A percentile compares a stretch with the other conserved stretches of the same genome.
Evolutionary conservation across 352 stramenopile genomes (phyloP).

Genomic region (Pythium utonaiense): DNA sequence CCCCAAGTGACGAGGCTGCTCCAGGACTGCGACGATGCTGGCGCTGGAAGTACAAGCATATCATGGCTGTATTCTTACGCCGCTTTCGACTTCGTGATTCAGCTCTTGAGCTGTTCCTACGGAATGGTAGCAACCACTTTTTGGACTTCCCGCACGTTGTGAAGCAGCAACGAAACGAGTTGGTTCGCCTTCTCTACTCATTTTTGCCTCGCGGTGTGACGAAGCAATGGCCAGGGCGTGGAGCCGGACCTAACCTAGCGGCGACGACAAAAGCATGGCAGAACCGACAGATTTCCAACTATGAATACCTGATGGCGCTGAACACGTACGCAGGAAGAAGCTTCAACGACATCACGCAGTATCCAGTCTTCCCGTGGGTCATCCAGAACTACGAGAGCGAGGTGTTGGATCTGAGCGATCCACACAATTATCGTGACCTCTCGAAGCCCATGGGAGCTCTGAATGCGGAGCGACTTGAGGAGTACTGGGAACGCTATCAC

Average conservation of each 20-base stretch:
- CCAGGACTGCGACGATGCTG: slow-evolving; percentile 69
- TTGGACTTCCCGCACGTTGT: slow-evolving; percentile 71
- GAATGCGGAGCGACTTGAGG: slow-evolving; percentile 89
- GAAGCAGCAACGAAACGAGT: slow-evolving; percentile 75
- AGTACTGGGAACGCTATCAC: slow-evolving; percentile 96
- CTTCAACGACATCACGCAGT: slow-evolving; percentile 94
- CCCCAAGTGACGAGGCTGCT: slow-evolving; percentile 44
- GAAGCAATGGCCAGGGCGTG: slow-evolving; percentile 74
- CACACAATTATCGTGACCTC: slow-evolving; percentile 94
- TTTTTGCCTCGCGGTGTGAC: slow-evolving; percentile 63
- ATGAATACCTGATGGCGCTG: slow-evolving; percentile 96
- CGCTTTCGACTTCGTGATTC: slow-evolving; percentile 81
- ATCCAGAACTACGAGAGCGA: slow-evolving; percentile 74
- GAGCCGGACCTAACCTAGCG: slow-evolving; percentile 39
- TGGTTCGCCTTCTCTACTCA: slow-evolving; percentile 67
- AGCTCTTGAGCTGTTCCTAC: slow-evolving; percentile 78
- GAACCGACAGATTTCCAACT: slow-evolving; percentile 82
- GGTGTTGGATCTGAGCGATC: slow-evolving; percentile 78
- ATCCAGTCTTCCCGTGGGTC: slow-evolving; percentile 94
- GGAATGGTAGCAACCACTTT: slow-evolving; percentile 77
- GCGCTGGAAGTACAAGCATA: slow-evolving; percentile 78
- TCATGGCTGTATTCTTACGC: slow-evolving; percentile 73
- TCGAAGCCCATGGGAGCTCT: slow-evolving; percentile 98
- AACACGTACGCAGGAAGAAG: slow-evolving; percentile 89
- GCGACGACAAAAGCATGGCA: slow-evolving; percentile 79